Base-by-base conservation (phyloP, 1,139 yeast genomes). In the Magnusiomyces sp. region DNA sequence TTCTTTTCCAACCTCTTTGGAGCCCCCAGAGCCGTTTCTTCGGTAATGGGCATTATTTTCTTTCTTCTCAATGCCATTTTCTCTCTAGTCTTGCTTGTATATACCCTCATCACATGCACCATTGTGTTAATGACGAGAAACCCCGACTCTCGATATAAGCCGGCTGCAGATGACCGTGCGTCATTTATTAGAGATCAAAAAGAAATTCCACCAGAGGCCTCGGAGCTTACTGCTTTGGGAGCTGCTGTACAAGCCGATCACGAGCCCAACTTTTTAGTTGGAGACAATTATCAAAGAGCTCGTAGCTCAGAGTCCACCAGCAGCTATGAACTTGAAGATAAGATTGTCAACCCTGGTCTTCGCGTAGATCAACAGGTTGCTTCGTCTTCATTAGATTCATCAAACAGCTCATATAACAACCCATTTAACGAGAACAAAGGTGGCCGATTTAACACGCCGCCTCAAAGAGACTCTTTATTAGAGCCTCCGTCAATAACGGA, bases 121-220 rank as follows among this genome's bases (percentile, higher is more conserved):
- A 71, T 88, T 60, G 95, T 95, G 0, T 68, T 89, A 61, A 62
- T 88, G 41, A 83, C 85, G 67, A 87, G 83, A 74, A 89, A 89
- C 66, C 97, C 97, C 53, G 97, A 90, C 67, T 79, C 92, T n/a
- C 77, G 95, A 62, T 87, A 87, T 70, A 89, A 86, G 70, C 95
- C 95, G 58, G 85, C 90, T 80, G 86, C 83, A 66, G 98, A 92
- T 66, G 97, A 92, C 66, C 80, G 98, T 69, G 92, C 88, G 46
- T 88, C 96, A 31, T 92, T 92, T 68, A 76, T 81, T 75, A 80
- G 53, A 67, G 69, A 68, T 44, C 62, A 79, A 53, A 70, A 72
- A 57, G 54, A 52, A 31, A 56, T 56, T 10, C 66, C 71, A 47
- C 88, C 82, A 58, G 76, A 82, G 57, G 63, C 61, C 27, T 66